Base-by-base conservation (phyloP, 1,284 basidiomycete genomes). In the Microbotryum saponariae region DNA sequence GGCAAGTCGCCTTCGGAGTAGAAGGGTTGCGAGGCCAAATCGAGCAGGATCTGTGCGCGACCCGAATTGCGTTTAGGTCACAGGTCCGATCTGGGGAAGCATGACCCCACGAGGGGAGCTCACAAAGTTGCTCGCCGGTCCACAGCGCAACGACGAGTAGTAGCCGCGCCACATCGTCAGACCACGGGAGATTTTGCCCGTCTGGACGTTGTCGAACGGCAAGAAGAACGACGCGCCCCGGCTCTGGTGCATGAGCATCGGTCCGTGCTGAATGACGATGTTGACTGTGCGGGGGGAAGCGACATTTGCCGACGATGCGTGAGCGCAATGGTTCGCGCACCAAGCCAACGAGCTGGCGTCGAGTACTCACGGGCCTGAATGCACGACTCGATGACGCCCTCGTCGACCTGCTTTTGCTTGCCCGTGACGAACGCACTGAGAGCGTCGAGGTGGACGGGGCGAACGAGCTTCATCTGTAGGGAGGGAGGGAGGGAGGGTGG, bases 191-290 rank as follows among this genome's bases (percentile, higher is more conserved):
- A 47, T 31, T 12, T 6, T 42, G n/a, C 2, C 33, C 23, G 31
- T 51, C 44, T 9, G 42, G 29, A 16, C 47, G 29, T 59, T 51
- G 8, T n/a, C 31, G 27, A 53, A 57, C 47, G 56, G 57, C 25
- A 66, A 31, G 54, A 64, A 64, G 63, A 64, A 64, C 1, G 59
- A 58, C 1, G 59, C 45, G 4, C 53, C 49, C 5, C 52, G 51
- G 5, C 51, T 7, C 10, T 33, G 37, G 51, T 33, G 18, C 14
- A 5, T 54, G 37, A 44, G 23, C 27, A 8, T 42, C 6, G 62
- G 62, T 1, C 62, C 62, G 16, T 60, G 55, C 47, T 60, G 59
- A 6, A 63, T 56, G 21, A 56, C 14, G 21, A 60, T 42, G 48
- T 63, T 63, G 46, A 63, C 54, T 53, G 54, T 14, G 44, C 6